These are phyloP conservation scores for Pistacia vera DNA, from an alignment of 345 rosid genomes.

Conservation along the genomic window DNA sequence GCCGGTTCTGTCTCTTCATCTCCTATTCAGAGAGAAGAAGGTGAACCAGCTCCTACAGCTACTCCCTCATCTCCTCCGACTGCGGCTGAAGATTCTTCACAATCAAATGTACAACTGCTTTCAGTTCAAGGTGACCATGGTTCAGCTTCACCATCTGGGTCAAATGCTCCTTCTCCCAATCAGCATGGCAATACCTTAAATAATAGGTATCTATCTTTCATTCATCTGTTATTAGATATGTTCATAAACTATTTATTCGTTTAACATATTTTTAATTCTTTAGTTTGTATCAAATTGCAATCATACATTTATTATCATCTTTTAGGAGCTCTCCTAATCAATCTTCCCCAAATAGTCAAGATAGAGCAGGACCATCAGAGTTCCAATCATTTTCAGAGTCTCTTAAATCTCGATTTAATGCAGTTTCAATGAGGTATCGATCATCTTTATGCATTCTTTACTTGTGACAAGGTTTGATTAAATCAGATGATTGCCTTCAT, in stretches of 20 bases:
- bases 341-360: slow-evolving; percentile 65
- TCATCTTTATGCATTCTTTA: background rate
- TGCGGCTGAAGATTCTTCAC: slow-evolving; percentile 48
- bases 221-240: slow-evolving; percentile 3
- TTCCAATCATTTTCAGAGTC: slow-evolving; percentile 87
- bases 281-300: slow-evolving; percentile 12
- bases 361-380: slow-evolving; percentile 89
- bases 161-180: slow-evolving; percentile 34
- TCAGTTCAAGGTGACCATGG: slow-evolving; percentile 40
- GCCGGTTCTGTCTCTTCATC: slow-evolving; percentile 57
- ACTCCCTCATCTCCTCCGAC: slow-evolving; percentile 47
- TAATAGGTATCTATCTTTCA: slow-evolving; percentile 45
- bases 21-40: slow-evolving; percentile 54
- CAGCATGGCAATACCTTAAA: slow-evolving; percentile 34
- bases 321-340: slow-evolving; percentile 51
- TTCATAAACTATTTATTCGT: background rate
- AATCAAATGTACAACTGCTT: slow-evolving; percentile 26
- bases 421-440: slow-evolving; percentile 73
- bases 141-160: slow-evolving; percentile 56
- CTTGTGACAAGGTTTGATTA: background rate
- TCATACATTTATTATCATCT: slow-evolving; percentile 9
- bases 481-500: background rate
- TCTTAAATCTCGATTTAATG: slow-evolving; percentile 67
- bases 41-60: slow-evolving; percentile 47
- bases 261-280: background rate